phyloP scores from a whole-genome alignment of 129 eudicot species.

The Flaveria robusta region DNA sequence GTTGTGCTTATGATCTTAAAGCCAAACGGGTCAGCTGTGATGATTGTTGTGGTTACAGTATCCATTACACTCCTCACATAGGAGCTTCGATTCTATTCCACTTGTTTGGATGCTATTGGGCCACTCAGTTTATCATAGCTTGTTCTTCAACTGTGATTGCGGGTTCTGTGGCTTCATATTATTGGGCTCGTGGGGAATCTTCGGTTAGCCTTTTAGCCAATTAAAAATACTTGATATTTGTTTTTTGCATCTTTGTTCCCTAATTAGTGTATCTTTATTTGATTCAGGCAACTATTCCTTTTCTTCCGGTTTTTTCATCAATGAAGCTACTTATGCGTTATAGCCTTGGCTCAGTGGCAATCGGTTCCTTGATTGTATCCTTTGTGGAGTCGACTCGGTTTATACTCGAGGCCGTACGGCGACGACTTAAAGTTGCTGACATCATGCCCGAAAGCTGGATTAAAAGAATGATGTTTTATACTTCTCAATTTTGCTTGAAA shows the following conservation, averaged over 20 bases:
- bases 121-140: constrained; percentile 77
- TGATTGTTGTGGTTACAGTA: constrained; percentile 81
- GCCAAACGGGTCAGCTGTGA: constrained; percentile 75
- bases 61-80: constrained; percentile 80
- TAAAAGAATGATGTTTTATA: constrained; percentile 53
- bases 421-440: constrained; percentile 71
- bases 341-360: constrained; percentile 81
- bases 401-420: constrained; percentile 78
- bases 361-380: constrained; percentile 84
- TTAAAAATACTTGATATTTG: not conserved
- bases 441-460: constrained; percentile 65
- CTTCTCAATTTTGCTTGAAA: constrained; percentile 57
- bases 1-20: constrained; percentile 88
- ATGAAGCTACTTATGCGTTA: constrained; percentile 89
- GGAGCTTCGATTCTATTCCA: constrained; percentile 83
- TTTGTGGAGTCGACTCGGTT: constrained; percentile 76
- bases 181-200: constrained; percentile 90
- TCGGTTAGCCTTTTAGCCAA: constrained; percentile 57
- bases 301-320: constrained; percentile 91
- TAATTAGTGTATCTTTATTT: not conserved
- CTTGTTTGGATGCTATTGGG: constrained; percentile 93
- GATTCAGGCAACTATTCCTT: constrained; percentile 77
- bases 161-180: constrained; percentile 96
- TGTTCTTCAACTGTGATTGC: constrained; percentile 92
- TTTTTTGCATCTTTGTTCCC: constrained; percentile 16